A percentile compares a stretch with the other conserved stretches of the same genome.
These are phyloP conservation scores for Tricholoma furcatifolium DNA, from an alignment of 768 basidiomycete genomes.

Conservation along the genomic window DNA sequence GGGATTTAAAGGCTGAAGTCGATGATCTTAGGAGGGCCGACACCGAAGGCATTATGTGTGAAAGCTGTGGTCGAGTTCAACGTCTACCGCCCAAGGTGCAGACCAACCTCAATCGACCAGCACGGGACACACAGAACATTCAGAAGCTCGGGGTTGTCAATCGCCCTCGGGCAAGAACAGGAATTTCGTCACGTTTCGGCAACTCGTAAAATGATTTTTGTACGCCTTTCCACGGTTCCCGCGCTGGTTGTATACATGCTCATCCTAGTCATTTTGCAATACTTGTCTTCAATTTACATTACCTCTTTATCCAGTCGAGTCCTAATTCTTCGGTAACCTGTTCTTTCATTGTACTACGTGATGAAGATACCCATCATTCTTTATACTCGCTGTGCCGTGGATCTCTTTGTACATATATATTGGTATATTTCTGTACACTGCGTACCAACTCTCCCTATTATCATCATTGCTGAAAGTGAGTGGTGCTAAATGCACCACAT, in stretches of 20 bases:
- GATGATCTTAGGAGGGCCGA: conserved; percentile 47
- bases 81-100: conserved; percentile 11
- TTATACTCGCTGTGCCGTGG: conserved; percentile 8
- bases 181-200: conserved; percentile 60
- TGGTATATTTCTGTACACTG: neutral
- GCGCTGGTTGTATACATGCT: conserved; percentile 9
- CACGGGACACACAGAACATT: conserved; percentile 14
- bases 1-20: conserved; percentile 68
- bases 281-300: conserved; percentile 14
- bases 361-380: conserved; percentile 7
- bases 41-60: conserved; percentile 46
- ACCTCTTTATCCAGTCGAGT: conserved; percentile 7
- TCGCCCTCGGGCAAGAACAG: conserved; percentile 68
- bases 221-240: conserved; percentile 1
- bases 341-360: neutral
- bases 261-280: conserved; percentile 17
- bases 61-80: conserved; percentile 62
- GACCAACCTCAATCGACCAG: neutral
- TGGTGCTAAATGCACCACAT: neutral
- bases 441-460: neutral
- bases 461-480: neutral
- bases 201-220: conserved; percentile 30
- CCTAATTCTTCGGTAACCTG: conserved; percentile 4
- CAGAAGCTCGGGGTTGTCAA: conserved; percentile 47
- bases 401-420: conserved; percentile 7